Evolutionary conservation across 2,329 filamentous ascomycete species (phyloP).

Genomic region (Xylaria sp.): DNA sequence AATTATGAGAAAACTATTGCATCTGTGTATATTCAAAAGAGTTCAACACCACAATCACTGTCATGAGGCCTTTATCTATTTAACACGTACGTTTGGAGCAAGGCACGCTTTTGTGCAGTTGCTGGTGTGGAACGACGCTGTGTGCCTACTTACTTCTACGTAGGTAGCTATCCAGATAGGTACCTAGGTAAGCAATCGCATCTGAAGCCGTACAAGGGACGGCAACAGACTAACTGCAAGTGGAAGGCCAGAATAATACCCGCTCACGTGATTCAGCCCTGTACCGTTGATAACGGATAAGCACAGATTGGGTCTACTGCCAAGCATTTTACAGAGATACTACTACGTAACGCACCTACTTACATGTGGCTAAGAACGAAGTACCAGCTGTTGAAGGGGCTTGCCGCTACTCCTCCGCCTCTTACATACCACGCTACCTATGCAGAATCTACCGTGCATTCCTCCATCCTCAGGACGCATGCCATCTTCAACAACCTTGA

Average conservation of each 20-base stretch:
- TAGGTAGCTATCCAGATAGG: background rate
- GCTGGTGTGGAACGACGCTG: background rate
- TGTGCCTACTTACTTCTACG: background rate
- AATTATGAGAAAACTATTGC: conserved; percentile 9
- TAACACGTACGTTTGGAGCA: background rate
- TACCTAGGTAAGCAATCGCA: too few relatives aligned
- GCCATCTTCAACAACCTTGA: conserved; percentile 4
- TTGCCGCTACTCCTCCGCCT: background rate
- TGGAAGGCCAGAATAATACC: conserved; percentile 9
- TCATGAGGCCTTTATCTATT: background rate
- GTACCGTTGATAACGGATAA: conserved; percentile 28
- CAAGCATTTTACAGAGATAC: background rate
- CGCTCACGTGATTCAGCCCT: conserved; percentile 40
- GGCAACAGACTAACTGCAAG: conserved; percentile 24
- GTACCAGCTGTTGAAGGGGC: conserved; percentile 10
- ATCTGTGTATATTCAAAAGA: conserved; percentile 24
- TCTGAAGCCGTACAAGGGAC: too few relatives aligned
- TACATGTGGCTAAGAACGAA: too few relatives aligned
- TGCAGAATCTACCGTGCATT: background rate
- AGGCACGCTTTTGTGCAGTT: background rate
- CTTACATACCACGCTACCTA: background rate
- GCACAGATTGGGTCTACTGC: conserved; percentile 8
- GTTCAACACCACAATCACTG: background rate
- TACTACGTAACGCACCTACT: too few relatives aligned
- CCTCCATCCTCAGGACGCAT: background rate